phyloP scores from a whole-genome alignment of 805 yeast genomes.

The Pichia cephalocereana region DNA sequence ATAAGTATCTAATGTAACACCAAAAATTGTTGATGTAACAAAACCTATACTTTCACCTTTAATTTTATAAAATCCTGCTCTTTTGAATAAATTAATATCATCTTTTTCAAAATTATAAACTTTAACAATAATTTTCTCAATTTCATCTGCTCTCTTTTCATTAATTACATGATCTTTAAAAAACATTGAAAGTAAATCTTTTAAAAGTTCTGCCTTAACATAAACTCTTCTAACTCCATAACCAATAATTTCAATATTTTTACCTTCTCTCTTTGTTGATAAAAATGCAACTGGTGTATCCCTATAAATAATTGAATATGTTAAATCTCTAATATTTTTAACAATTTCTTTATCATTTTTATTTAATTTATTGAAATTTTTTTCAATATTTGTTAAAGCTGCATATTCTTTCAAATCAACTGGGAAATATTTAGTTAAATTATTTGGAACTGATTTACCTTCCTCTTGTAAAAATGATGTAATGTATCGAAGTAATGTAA shows the following conservation, averaged over 20 bases:
- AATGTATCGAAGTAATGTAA: slow-evolving; percentile 31
- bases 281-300: slow-evolving; percentile 63
- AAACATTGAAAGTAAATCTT: slow-evolving; percentile 36
- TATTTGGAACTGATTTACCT: slow-evolving; percentile 28
- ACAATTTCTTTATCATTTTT: slow-evolving; percentile 13
- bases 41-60: slow-evolving; percentile 3
- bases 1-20: slow-evolving; percentile 16
- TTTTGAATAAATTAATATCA: slow-evolving; percentile 29
- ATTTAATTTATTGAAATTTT: slow-evolving; percentile 9
- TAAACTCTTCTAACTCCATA: slow-evolving; percentile 65
- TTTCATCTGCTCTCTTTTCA: slow-evolving; percentile 8
- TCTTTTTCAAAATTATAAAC: slow-evolving; percentile 43
- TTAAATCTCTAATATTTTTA: slow-evolving; percentile 31
- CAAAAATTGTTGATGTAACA: slow-evolving; percentile 12
- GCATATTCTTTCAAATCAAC: slow-evolving; percentile 39
- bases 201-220: slow-evolving; percentile 50
- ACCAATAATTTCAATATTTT: slow-evolving; percentile 38
- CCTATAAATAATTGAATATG: slow-evolving; percentile 53
- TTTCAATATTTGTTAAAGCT: slow-evolving; percentile 7
- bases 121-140: slow-evolving; percentile 31
- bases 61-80: slow-evolving; percentile 34
- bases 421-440: slow-evolving; percentile 38
- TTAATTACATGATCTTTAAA: slow-evolving; percentile 15
- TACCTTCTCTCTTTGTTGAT: slow-evolving; percentile 30
- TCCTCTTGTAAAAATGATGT: slow-evolving; percentile 40